phyloP scores from a whole-genome alignment of 139 green algal genomes.

The Coelastrella sp. region DNA sequence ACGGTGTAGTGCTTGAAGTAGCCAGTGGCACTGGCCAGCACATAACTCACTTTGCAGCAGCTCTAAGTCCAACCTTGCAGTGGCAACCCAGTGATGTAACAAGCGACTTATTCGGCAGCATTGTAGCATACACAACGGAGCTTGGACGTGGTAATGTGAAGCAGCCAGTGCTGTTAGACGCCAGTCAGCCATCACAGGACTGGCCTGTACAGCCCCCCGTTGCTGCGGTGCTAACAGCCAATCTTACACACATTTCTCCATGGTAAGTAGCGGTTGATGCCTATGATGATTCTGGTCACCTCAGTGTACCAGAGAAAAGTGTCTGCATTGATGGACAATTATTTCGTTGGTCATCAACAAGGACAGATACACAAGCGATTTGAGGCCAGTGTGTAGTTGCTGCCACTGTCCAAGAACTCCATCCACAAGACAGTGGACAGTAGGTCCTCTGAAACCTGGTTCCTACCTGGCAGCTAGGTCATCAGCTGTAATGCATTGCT shows the following conservation, averaged over 20 bases:
- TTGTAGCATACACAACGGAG: background rate
- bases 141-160: background rate
- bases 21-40: slow-evolving; percentile 34
- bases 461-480: too few species aligned
- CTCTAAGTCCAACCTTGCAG: background rate
- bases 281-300: too few species aligned
- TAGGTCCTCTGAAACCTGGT: too few species aligned
- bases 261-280: slow-evolving; percentile 8
- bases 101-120: slow-evolving; percentile 20
- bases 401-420: too few species aligned
- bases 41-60: slow-evolving; percentile 40
- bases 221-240: slow-evolving; percentile 1
- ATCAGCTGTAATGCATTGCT: too few species aligned
- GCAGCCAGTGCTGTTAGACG: slow-evolving; percentile 29
- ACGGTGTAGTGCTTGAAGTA: slow-evolving; percentile 6
- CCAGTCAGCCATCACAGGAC: background rate
- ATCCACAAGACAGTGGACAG: too few species aligned
- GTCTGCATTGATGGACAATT: too few species aligned
- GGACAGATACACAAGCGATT: too few species aligned
- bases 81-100: slow-evolving; percentile 42
- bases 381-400: too few species aligned
- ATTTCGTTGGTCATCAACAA: too few species aligned
- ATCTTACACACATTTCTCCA: slow-evolving; percentile 33
- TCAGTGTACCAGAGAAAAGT: too few species aligned
- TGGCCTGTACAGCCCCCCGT: background rate